A percentile compares a stretch with the other conserved stretches of the same genome.
Conservation (phyloP, 495 filamentous ascomycete species). For the Letharia lupina region DNA sequence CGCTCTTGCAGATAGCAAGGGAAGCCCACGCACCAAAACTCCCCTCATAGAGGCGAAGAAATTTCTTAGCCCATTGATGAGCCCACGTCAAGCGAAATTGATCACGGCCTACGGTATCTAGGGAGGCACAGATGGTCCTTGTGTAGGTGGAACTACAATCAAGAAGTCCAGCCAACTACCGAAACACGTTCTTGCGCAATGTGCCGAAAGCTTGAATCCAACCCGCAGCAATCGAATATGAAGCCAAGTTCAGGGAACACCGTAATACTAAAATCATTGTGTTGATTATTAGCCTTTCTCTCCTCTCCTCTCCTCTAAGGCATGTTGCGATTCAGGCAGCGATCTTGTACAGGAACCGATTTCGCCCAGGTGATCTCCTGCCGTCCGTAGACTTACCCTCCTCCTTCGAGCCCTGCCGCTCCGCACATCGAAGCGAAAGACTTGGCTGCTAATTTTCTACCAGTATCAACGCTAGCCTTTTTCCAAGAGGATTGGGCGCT, state of each 20-base stretch:
- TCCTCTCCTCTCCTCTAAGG: neutral
- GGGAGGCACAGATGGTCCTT: neutral
- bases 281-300: neutral
- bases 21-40: neutral
- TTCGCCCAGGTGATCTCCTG: neutral
- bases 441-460: no score
- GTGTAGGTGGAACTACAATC: neutral
- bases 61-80: neutral
- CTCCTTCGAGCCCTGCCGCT: neutral
- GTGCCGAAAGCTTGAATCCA: neutral
- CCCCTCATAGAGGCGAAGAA: neutral
- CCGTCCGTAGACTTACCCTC: neutral
- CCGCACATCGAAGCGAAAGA: neutral
- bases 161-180: neutral
- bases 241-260: neutral
- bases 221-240: neutral
- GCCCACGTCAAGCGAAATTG: neutral
- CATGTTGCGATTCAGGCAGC: neutral
- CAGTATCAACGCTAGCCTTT: no score
- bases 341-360: neutral
- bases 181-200: neutral
- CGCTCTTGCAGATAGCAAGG: neutral
- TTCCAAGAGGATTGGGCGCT: no score
- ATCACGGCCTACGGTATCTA: neutral
- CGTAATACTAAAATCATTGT: neutral